A percentile compares a stretch with the other conserved stretches of the same genome.
These are phyloP conservation scores for Claviceps sp. DNA, from an alignment of 2,329 filamentous ascomycete species.

Conservation along the genomic window DNA sequence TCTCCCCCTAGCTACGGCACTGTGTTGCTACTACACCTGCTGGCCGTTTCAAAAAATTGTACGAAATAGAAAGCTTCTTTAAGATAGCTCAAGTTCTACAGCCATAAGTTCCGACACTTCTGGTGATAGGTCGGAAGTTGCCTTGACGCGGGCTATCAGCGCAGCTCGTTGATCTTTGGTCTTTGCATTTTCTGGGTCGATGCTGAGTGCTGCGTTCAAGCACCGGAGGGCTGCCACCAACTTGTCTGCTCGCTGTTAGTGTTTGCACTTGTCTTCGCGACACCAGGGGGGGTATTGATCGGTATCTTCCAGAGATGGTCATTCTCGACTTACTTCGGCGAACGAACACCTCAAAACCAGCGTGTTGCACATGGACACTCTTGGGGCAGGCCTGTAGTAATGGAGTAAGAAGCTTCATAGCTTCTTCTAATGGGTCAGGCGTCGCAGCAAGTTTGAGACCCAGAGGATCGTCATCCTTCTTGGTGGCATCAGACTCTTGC, in stretches of 20 bases:
- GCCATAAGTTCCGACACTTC: conserved; percentile 59
- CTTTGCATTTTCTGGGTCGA: conserved; percentile 56
- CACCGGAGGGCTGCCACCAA: conserved; percentile 78
- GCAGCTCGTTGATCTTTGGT: conserved; percentile 63
- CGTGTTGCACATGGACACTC: conserved; percentile 67
- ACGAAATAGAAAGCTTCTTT: not conserved
- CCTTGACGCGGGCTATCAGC: conserved; percentile 50
- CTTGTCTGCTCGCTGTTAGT: conserved; percentile 46
- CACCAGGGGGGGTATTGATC: not conserved
- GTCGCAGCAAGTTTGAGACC: conserved; percentile 72
- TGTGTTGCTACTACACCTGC: not conserved
- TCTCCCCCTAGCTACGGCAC: not conserved
- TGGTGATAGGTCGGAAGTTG: conserved; percentile 42
- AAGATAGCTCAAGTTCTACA: conserved; percentile 44
- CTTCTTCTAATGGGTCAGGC: conserved; percentile 68
- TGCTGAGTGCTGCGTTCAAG: conserved; percentile 55
- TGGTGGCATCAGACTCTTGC: conserved; percentile 56
- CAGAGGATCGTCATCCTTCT: conserved; percentile 79
- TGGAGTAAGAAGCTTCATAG: conserved; percentile 72
- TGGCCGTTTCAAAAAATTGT: not conserved
- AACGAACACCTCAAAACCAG: conserved; percentile 83
- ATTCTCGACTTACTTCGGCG: conserved; percentile 53
- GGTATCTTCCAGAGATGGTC: not conserved
- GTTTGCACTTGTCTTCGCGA: not conserved
- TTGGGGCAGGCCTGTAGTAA: conserved; percentile 72